Evolutionary conservation across 495 filamentous ascomycete species (phyloP), one percentile per base, ranked within the genome.

Genomic region (Chaetomium fimeti): DNA sequence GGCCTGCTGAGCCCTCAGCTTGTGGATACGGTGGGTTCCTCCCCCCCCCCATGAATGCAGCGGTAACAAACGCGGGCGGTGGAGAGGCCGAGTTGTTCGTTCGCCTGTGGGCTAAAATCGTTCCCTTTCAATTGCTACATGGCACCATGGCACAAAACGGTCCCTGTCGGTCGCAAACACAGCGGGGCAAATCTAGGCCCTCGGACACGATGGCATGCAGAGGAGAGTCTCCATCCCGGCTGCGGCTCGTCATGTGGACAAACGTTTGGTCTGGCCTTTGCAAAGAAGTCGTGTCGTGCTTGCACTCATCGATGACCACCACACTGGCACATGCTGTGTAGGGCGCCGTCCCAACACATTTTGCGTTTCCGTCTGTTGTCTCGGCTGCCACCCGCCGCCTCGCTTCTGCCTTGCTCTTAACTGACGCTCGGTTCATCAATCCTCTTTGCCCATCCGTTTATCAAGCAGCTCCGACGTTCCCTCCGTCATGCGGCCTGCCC

Each of bases 211-310:
- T 65, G 66, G 15, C 38, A 18, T 64, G 66, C 66, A 67, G 65
- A 45, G 15, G 12, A 22, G 40, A 13, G 66, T 54, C 62, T 68
- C 59, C 66, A 68, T 68, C 52, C 57, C 29, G 29, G 36, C 48
- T 64, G 62, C 62, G 54, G 51, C 47, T 60, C 59, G 66, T 68
- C 66, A 68, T 68, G 66, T 68, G 66, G 66, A 36, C 66, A 59
- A 24, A 47, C 54, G 22, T 47, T 24, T 52, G 52, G 42, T 16
- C 47, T 18, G 3, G 15, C 43, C 8, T 29, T 22, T n/a, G 45
- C n/a, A n/a, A n/a, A n/a, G n/a, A n/a, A 5, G 16, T 51, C 40
- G 40, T 36, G 1, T 51, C 42, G 47, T 66, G 49, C 47, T 49
- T 29, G 48, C 38, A 57, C 42, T n/a, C 61, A 57, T 48, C 51